Evolutionary conservation across 169 alveolate genomes (phyloP).

Genomic region (Eimeria acervulina): DNA sequence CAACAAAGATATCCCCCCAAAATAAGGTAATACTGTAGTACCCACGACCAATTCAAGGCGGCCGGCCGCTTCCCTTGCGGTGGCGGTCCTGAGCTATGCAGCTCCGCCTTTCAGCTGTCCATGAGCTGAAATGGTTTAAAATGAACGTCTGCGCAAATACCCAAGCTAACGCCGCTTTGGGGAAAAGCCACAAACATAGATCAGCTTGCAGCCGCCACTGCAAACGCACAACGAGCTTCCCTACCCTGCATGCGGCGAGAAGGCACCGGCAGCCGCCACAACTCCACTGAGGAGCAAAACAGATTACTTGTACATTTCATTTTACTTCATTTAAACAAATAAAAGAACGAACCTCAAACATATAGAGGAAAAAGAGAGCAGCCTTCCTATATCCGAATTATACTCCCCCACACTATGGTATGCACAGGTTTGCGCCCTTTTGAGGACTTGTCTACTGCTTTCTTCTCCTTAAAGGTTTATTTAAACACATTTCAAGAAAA

Average conservation of each 20-base stretch:
- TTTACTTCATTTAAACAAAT: neutral
- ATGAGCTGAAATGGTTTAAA: constrained; percentile 19
- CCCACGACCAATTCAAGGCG: constrained; percentile 15
- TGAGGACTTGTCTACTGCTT: neutral
- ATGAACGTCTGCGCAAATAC: constrained; percentile 11
- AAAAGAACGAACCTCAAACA: neutral
- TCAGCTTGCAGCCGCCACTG: constrained; percentile 20
- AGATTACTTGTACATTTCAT: neutral
- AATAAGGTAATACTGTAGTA: neutral
- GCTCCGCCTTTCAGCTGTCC: constrained; percentile 52
- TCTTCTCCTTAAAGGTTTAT: neutral
- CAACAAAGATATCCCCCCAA: neutral
- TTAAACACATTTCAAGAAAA: neutral
- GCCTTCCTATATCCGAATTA: neutral
- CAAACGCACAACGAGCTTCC: neutral
- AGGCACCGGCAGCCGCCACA: neutral
- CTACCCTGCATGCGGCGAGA: constrained; percentile 25
- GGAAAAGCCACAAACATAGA: neutral
- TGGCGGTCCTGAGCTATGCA: constrained; percentile 13
- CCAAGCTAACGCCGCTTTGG: neutral
- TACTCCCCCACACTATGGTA: neutral
- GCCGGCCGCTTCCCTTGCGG: constrained; percentile 56
- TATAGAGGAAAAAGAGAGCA: neutral
- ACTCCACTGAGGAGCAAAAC: neutral
- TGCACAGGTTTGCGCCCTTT: neutral